Evolutionary conservation across 768 basidiomycete species (phyloP).

Genomic region (Clavulina sp.): DNA sequence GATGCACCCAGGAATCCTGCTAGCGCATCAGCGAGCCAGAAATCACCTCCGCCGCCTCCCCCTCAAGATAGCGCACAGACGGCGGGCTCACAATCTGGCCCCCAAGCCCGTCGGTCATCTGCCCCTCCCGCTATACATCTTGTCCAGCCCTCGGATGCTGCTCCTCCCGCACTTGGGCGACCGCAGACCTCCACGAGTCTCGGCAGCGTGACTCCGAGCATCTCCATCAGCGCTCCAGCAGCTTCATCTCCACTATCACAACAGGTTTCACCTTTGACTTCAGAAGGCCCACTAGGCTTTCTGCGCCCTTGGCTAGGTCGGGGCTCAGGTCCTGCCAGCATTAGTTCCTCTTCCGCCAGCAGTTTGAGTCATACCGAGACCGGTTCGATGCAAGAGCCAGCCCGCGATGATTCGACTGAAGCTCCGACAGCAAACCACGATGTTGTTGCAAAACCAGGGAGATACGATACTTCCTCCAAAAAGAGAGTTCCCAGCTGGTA

Average conservation of each 20-base stretch:
- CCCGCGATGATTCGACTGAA: no score
- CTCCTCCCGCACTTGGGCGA: background rate
- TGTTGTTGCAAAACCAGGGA: constrained; percentile 26
- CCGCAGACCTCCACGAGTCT: background rate
- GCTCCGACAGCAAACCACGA: constrained; percentile 13
- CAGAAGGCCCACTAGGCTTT: background rate
- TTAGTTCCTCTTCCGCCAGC: background rate
- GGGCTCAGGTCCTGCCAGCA: background rate
- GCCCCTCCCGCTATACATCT: background rate
- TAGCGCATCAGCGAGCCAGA: background rate
- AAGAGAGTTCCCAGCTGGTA: constrained; percentile 74
- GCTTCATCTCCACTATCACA: no score
- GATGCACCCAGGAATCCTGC: constrained; percentile 1
- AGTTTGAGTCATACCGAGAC: constrained; percentile 6
- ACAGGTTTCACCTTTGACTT: background rate
- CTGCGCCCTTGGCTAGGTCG: background rate
- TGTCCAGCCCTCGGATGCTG: background rate
- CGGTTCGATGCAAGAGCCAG: constrained; percentile 3
- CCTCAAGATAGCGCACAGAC: background rate
- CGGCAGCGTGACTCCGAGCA: background rate
- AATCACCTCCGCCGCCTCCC: background rate
- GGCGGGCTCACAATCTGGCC: background rate
- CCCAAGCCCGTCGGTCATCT: background rate
- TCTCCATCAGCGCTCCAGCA: background rate
- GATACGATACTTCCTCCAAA: constrained; percentile 69